phyloP scores from a whole-genome alignment of 441 rosid genomes.

The Mallotus japonicus region DNA sequence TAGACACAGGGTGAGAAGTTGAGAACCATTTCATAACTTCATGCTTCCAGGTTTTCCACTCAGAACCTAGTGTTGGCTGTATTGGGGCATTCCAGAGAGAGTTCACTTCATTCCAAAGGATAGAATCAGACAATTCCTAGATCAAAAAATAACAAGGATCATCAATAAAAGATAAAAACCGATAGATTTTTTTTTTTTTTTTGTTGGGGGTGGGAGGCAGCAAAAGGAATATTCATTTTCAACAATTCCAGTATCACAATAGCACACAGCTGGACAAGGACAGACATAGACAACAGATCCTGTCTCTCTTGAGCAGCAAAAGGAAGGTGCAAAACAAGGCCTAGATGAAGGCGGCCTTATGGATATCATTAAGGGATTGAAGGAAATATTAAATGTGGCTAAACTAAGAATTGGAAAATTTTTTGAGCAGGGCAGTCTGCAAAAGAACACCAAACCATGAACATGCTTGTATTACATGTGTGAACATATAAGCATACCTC shows the following conservation, averaged over 20 bases:
- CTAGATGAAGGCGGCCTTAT: neutral
- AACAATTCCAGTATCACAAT: neutral
- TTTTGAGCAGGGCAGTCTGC: neutral
- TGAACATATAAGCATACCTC: constrained; percentile 49
- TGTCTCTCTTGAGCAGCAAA: neutral
- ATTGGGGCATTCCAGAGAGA: constrained; percentile 62
- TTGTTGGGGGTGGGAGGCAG: too few relatives aligned
- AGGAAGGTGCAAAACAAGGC: neutral
- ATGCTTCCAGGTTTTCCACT: constrained; percentile 99
- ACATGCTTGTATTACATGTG: neutral
- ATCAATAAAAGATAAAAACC: constrained; percentile 7
- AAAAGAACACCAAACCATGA: neutral
- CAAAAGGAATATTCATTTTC: neutral
- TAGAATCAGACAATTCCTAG: constrained; percentile 81
- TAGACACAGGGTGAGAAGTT: constrained; percentile 46
- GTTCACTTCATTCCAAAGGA: constrained; percentile 79
- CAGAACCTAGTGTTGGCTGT: constrained; percentile 69
- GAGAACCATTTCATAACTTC: constrained; percentile 87
- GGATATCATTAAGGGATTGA: neutral
- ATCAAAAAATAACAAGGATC: constrained; percentile 23
- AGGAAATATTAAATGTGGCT: neutral
- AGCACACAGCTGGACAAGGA: neutral
- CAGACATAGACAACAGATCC: neutral
- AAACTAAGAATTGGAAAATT: neutral
- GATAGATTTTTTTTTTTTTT: too few relatives aligned